A percentile compares a stretch with the other conserved stretches of the same genome.
phyloP scores from a whole-genome alignment of 1,139 yeast species.

The Geotrichum klebahnii region DNA sequence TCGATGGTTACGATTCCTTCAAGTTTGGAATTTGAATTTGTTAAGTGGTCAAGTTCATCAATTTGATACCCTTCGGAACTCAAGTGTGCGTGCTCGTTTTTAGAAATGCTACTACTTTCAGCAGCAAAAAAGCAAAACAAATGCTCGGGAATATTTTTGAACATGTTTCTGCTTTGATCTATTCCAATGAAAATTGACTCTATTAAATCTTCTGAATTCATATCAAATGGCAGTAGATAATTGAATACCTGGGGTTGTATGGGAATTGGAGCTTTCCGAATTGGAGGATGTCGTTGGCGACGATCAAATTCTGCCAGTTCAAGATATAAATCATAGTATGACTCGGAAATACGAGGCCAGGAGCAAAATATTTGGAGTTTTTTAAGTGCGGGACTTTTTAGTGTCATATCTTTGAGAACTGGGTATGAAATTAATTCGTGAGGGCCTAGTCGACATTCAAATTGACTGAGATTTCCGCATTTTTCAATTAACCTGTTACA shows the following conservation, averaged over 20 bases:
- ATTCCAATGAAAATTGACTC: not conserved
- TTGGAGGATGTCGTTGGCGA: not conserved
- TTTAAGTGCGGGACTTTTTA: not conserved
- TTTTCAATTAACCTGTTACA: not conserved
- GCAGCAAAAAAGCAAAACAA: constrained; percentile 1
- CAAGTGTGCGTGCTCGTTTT: not conserved
- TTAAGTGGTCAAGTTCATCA: no score
- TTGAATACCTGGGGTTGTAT: not conserved
- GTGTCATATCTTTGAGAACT: not conserved
- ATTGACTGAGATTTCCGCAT: not conserved
- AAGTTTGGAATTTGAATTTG: not conserved
- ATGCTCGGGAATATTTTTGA: not conserved
- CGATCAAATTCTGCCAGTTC: not conserved
- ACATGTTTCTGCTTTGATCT: not conserved
- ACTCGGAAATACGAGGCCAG: not conserved
- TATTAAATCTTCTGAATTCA: not conserved
- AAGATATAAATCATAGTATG: not conserved
- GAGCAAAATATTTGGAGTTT: not conserved
- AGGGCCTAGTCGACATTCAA: not conserved
- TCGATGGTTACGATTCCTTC: not conserved
- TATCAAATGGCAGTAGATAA: not conserved
- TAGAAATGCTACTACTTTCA: not conserved
- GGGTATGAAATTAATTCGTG: constrained; percentile 1
- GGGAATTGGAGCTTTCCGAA: not conserved
- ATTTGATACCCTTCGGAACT: not conserved